Conservation (phyloP, 331 rosid genomes). For the Ulmus americana region DNA sequence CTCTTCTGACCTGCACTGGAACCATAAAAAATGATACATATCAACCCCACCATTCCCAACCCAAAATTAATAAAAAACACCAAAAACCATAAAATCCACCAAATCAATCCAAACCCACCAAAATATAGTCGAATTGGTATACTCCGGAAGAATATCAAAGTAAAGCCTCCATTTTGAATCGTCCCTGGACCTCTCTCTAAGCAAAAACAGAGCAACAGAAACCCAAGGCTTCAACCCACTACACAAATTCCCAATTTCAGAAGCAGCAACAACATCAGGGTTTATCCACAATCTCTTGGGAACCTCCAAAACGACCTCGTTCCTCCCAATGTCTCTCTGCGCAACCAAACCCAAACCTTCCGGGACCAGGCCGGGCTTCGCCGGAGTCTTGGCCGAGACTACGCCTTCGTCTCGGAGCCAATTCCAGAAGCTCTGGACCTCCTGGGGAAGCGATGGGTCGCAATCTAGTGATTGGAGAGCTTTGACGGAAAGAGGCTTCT, state of each 20-base stretch:
- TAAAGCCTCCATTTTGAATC: constrained; percentile 71
- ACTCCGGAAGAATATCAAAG: constrained; percentile 57
- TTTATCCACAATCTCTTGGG: constrained; percentile 91
- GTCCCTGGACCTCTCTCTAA: constrained; percentile 52
- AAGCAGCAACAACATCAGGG: constrained; percentile 85
- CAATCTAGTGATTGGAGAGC: constrained; percentile 40
- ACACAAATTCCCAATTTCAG: constrained; percentile 73
- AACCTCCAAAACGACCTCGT: constrained; percentile 83
- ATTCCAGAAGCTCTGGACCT: constrained; percentile 69
- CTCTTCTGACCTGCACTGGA: constrained; percentile 99
- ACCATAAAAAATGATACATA: constrained; percentile 46
- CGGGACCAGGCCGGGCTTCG: constrained; percentile 62
- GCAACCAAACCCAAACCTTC: constrained; percentile 82
- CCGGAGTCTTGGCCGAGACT: constrained; percentile 65
- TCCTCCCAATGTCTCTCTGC: constrained; percentile 49
- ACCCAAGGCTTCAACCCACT: constrained; percentile 84
- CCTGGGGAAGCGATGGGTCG: constrained; percentile 51
- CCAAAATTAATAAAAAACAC: background rate
- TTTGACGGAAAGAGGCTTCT: constrained; percentile 25
- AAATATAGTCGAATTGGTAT: constrained; percentile 75
- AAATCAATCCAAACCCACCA: constrained; percentile 66
- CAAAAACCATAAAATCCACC: no score
- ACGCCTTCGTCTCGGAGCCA: constrained; percentile 85
- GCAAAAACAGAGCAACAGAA: constrained; percentile 67
- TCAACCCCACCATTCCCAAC: constrained; percentile 40